Evolutionary conservation across 768 basidiomycete species (phyloP).

Genomic region (Boletus vinaceobasis): DNA sequence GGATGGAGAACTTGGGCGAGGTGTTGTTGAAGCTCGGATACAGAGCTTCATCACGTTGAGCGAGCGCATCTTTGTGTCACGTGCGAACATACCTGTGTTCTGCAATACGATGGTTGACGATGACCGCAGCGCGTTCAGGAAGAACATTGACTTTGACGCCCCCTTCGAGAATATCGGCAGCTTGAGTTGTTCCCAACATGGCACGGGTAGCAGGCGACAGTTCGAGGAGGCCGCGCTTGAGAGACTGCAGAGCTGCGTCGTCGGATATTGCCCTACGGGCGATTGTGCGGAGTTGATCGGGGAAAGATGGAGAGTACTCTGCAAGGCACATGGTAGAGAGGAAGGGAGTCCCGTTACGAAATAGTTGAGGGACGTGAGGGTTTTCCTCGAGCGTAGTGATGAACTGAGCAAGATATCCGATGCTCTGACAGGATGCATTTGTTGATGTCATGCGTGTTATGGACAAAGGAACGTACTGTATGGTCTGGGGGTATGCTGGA

Average conservation of each 20-base stretch:
- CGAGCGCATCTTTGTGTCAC: background rate
- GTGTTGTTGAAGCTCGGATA: conserved; percentile 18
- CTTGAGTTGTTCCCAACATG: background rate
- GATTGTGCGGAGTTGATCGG: background rate
- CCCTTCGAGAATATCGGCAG: background rate
- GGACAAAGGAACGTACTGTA: background rate
- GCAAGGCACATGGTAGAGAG: background rate
- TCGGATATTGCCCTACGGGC: background rate
- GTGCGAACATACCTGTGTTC: conserved; percentile 45
- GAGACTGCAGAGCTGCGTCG: background rate
- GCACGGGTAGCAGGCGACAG: background rate
- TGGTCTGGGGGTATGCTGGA: background rate
- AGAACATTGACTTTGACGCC: background rate
- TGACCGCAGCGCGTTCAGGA: conserved; percentile 1
- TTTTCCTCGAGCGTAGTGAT: background rate
- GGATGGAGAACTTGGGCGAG: conserved; percentile 30
- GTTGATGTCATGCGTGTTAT: background rate
- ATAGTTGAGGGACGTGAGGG: background rate
- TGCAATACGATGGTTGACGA: conserved; percentile 70
- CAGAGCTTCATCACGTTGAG: conserved; percentile 10
- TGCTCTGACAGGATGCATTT: background rate
- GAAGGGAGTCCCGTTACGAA: background rate
- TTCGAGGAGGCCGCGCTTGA: background rate
- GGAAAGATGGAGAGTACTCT: background rate
- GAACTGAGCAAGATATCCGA: background rate